phyloP scores from a whole-genome alignment of 2,329 filamentous ascomycete species.

The Hirsutella thompsonii region DNA sequence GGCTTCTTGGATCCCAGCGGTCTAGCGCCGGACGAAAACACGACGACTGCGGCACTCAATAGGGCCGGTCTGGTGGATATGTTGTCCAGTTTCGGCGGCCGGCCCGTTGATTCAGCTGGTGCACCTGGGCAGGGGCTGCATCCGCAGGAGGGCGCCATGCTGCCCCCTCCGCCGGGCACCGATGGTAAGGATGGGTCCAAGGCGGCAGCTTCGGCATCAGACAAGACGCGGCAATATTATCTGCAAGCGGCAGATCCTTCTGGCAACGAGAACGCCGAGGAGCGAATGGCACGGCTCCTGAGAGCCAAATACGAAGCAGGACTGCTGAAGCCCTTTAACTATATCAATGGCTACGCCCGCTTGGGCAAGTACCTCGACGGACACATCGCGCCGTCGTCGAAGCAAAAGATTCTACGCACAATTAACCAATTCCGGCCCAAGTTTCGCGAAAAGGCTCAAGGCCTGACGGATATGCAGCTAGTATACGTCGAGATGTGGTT shows the following conservation, averaged over 20 bases:
- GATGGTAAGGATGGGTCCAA: slow-evolving; percentile 37
- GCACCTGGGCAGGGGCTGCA: not conserved
- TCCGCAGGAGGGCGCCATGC: slow-evolving; percentile 26
- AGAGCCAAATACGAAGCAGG: slow-evolving; percentile 95
- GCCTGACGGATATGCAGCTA: slow-evolving; percentile 83
- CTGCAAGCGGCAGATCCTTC: slow-evolving; percentile 92
- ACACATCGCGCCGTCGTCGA: slow-evolving; percentile 68
- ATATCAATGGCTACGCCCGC: slow-evolving; percentile 88
- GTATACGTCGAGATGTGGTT: slow-evolving; percentile 99
- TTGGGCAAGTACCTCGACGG: slow-evolving; percentile 85
- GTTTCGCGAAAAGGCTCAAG: slow-evolving; percentile 89
- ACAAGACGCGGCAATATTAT: slow-evolving; percentile 81
- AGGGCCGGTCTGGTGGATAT: slow-evolving; percentile 31
- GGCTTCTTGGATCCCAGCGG: slow-evolving; percentile 78
- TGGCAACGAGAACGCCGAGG: slow-evolving; percentile 72
- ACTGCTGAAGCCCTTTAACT: slow-evolving; percentile 92
- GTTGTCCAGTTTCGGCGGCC: slow-evolving; percentile 34
- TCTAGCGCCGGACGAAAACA: slow-evolving; percentile 51
- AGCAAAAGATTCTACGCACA: slow-evolving; percentile 83
- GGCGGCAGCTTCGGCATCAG: slow-evolving; percentile 51
- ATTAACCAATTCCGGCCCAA: slow-evolving; percentile 89
- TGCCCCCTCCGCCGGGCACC: slow-evolving; percentile 29
- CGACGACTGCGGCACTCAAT: slow-evolving; percentile 32
- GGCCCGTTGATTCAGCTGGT: slow-evolving; percentile 8
- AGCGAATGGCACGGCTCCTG: slow-evolving; percentile 88